A percentile compares a stretch with the other conserved stretches of the same genome.
Evolutionary conservation across 768 basidiomycete genomes (phyloP).

Genomic region (Amanita jacksonii): DNA sequence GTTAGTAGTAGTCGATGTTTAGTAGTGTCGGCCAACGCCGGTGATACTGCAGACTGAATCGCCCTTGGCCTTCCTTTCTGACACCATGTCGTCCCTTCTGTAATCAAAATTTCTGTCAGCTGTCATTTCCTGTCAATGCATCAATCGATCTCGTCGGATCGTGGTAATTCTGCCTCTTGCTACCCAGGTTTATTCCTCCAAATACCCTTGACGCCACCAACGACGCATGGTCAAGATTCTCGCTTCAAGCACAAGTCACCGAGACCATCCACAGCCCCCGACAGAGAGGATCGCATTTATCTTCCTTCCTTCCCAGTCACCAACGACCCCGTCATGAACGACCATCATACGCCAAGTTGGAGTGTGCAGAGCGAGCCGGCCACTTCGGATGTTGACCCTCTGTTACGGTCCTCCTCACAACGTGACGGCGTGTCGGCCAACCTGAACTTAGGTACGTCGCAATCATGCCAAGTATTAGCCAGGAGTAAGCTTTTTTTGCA

Average conservation of each 20-base stretch:
- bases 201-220: neutral
- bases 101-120: too few species aligned
- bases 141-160: neutral
- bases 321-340: slow-evolving; percentile 4
- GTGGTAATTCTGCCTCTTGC: neutral
- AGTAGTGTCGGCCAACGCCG: slow-evolving; percentile 3
- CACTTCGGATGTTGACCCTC: neutral
- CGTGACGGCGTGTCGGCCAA: neutral
- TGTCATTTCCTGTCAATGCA: slow-evolving; percentile 2
- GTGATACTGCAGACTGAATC: neutral
- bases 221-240: slow-evolving; percentile 1
- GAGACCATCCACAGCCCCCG: slow-evolving; percentile 30
- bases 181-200: slow-evolving; percentile 2
- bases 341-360: neutral
- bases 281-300: slow-evolving; percentile 30
- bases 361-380: neutral
- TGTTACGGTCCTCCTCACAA: neutral
- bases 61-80: neutral
- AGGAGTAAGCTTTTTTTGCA: neutral
- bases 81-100: too few species aligned
- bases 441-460: slow-evolving; percentile 14
- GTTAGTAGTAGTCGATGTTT: slow-evolving; percentile 43
- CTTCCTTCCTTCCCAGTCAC: slow-evolving; percentile 30
- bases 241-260: slow-evolving; percentile 15
- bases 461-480: neutral